Evolutionary conservation across 331 rosid species (phyloP), one percentile per base, ranked within the genome.

Genomic region (Acacia pycnantha): DNA sequence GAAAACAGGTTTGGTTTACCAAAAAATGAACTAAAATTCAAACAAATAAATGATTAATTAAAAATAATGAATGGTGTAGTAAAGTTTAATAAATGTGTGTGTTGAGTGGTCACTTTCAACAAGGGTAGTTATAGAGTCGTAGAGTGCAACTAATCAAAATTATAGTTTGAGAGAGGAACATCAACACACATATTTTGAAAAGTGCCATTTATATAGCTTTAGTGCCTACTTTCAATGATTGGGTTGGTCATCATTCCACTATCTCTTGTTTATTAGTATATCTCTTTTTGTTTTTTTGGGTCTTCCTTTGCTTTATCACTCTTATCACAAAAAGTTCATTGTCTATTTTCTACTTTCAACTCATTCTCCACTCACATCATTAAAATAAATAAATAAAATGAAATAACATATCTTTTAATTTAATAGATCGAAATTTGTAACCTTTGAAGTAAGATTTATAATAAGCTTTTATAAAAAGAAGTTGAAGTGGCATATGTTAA

Each of bases 171-270:
- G 6, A 58, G 27, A 8, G 11, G 61, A 56, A 56, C 5, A 56
- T n/a, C 14, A 56, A n/a, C 64, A 56, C 14, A 56, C 29, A 54
- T 0, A 22, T 22, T 9, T n/a, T 35, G 46, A 59, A 24, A 33
- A 58, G 75, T 74, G 81, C 53, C 10, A 64, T 81, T 85, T 77
- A 76, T 66, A 73, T 27, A 62, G 88, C 82, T 78, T 78, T 56
- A 81, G 74, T 31, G 80, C 72, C 88, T 82, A 86, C 65, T 68
- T 71, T 78, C 84, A 87, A 87, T 84, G 80, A 87, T 89, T 87
- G 72, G 77, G 82, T 85, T 70, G 88, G 85, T 64, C 43, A 64
- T 58, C 4, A 11, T 1, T 27, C 67, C 35, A 58, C 27, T 22
- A 22, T 26, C 31, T 24, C 66, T 58, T 58, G 10, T 12, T 59